phyloP scores from a whole-genome alignment of 495 filamentous ascomycete genomes.

The Aspergillus conjunctus region DNA sequence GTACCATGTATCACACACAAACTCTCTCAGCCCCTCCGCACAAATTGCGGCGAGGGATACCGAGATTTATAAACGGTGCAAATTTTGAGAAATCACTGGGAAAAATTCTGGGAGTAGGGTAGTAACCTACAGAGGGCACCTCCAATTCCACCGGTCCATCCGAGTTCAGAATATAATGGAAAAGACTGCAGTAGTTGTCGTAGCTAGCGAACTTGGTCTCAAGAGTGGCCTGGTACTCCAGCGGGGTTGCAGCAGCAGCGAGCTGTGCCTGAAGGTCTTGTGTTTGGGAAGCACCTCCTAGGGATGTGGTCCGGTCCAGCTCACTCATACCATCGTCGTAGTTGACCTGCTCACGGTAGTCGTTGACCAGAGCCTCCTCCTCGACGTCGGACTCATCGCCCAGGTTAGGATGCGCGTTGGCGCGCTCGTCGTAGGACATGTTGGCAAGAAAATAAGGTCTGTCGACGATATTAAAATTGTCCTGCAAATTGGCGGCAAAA shows the following conservation, averaged over 20 bases:
- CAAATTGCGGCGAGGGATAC: constrained; percentile 15
- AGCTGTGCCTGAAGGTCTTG: constrained; percentile 90
- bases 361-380: constrained; percentile 90
- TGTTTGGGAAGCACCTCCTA: constrained; percentile 51
- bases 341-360: constrained; percentile 92
- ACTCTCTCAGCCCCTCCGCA: constrained; percentile 10
- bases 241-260: constrained; percentile 83
- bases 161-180: constrained; percentile 98
- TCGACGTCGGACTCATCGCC: constrained; percentile 89
- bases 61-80: not conserved
- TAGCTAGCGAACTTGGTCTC: constrained; percentile 97
- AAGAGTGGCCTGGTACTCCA: constrained; percentile 91
- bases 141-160: constrained; percentile 97
- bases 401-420: constrained; percentile 53
- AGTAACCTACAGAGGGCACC: constrained; percentile 78
- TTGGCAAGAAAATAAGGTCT: constrained; percentile 27
- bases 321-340: constrained; percentile 85
- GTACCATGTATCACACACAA: constrained; percentile 5
- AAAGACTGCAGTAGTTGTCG: constrained; percentile 98
- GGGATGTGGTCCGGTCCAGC: constrained; percentile 63
- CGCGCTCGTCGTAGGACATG: constrained; percentile 56
- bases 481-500: constrained; percentile 30
- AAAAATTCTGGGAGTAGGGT: constrained; percentile 8
- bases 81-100: not conserved
- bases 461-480: constrained; percentile 22